Evolutionary conservation across 805 yeast genomes (phyloP).

Genomic region (Saccharomyces jurei): DNA sequence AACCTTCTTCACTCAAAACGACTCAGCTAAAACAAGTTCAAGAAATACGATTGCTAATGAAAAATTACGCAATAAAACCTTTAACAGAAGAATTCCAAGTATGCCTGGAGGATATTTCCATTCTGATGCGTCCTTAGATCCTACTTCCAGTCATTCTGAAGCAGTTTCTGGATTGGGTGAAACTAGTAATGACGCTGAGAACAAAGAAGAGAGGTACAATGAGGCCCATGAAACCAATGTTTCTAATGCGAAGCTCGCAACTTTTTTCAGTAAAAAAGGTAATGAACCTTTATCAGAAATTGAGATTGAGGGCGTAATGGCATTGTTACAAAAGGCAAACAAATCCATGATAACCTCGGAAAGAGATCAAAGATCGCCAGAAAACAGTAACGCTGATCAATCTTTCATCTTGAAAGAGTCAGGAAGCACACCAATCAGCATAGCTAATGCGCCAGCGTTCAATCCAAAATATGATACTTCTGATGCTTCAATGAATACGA

Average conservation of each 20-base stretch:
- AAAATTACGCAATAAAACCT: background rate
- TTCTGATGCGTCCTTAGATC: background rate
- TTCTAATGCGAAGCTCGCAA: slow-evolving; percentile 56
- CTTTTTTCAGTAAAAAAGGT: slow-evolving; percentile 70
- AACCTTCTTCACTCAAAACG: background rate
- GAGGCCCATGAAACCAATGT: slow-evolving; percentile 22
- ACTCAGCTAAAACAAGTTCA: background rate
- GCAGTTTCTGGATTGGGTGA: background rate
- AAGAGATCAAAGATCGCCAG: slow-evolving; percentile 5
- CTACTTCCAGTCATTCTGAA: background rate
- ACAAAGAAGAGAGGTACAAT: background rate
- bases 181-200: background rate
- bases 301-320: slow-evolving; percentile 75
- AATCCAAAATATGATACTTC: slow-evolving; percentile 29
- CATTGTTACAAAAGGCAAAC: slow-evolving; percentile 39
- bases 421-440: background rate
- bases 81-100: background rate
- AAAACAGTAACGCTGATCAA: slow-evolving; percentile 1
- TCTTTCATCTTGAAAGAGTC: background rate
- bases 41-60: background rate
- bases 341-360: slow-evolving; percentile 3
- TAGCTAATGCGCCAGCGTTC: slow-evolving; percentile 29
- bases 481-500: slow-evolving; percentile 11
- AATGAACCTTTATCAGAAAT: slow-evolving; percentile 61
- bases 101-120: background rate